Percentiles rank a stretch among this genome's conserved stretches.
Evolutionary conservation across 192 early-diverging fungal species (phyloP).

Genomic region (Rhizophlyctis rosea): DNA sequence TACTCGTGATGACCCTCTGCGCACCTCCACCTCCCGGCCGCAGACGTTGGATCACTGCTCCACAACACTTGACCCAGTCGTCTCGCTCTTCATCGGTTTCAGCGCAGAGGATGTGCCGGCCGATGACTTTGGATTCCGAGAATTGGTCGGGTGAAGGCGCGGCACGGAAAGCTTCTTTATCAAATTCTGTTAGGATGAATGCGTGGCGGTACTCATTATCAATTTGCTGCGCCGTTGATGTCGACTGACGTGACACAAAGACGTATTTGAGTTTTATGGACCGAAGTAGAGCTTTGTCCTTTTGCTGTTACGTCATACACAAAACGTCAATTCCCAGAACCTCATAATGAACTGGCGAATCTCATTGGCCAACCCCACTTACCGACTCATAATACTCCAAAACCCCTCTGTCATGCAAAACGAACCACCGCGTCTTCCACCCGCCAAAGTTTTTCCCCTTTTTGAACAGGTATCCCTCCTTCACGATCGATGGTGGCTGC

Average conservation of each 20-base stretch:
- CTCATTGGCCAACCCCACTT: no score
- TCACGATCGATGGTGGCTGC: no score
- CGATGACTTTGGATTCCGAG: conserved; percentile 55
- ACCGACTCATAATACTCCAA: conserved; percentile 82
- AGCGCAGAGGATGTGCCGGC: conserved; percentile 80
- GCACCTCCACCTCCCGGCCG: conserved; percentile 19
- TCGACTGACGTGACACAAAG: conserved; percentile 54
- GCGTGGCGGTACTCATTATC: conserved; percentile 78
- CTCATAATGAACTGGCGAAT: no score
- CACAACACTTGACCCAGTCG: conserved; percentile 80
- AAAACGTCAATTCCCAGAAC: background rate
- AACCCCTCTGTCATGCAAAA: conserved; percentile 24
- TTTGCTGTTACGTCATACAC: no score
- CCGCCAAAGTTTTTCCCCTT: conserved; percentile 96
- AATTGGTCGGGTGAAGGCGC: conserved; percentile 12
- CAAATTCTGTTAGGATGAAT: conserved; percentile 81
- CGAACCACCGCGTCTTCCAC: conserved; percentile 91
- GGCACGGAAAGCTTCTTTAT: conserved; percentile 40
- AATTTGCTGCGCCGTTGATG: conserved; percentile 20
- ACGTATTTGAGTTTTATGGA: conserved; percentile 75
- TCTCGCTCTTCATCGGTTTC: conserved; percentile 87
- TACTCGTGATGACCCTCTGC: no score
- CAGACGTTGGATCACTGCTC: conserved; percentile 44
- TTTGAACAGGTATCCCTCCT: conserved; percentile 88
- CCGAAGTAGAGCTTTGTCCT: conserved; percentile 73